These are phyloP conservation scores for Trichoderma virens DNA, from an alignment of 495 filamentous ascomycete species.

Conservation along the genomic window DNA sequence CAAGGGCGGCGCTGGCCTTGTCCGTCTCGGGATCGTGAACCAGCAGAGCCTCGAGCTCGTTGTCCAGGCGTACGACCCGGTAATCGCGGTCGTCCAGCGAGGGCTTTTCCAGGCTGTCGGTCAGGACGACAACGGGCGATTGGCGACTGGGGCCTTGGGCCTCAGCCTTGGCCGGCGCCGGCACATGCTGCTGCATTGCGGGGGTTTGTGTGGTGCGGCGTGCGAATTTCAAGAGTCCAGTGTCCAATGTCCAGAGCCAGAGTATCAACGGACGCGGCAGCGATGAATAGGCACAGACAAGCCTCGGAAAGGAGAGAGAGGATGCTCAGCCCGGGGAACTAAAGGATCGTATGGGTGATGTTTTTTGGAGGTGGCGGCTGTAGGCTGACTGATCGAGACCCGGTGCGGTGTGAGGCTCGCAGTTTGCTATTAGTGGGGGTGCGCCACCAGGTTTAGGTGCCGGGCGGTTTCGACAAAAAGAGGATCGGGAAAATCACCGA, in stretches of 20 bases:
- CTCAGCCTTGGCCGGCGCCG: slow-evolving; percentile 5
- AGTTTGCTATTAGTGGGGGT: not conserved
- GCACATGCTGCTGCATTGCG: not conserved
- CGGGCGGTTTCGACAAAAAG: no score
- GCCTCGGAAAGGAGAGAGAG: not conserved
- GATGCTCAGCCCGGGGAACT: not conserved
- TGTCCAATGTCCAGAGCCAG: no score
- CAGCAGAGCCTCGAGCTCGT: slow-evolving; percentile 86
- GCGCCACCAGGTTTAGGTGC: not conserved
- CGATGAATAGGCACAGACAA: not conserved
- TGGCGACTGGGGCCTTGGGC: slow-evolving; percentile 6
- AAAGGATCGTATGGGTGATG: not conserved
- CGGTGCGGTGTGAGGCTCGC: not conserved
- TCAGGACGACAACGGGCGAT: slow-evolving; percentile 54
- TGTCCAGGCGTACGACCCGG: slow-evolving; percentile 75
- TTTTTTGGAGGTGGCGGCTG: not conserved
- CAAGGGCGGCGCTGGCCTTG: slow-evolving; percentile 90
- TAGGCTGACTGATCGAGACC: not conserved
- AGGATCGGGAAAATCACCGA: no score
- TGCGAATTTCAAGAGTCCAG: not conserved
- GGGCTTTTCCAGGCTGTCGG: slow-evolving; percentile 77
- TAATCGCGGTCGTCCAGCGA: slow-evolving; percentile 84
- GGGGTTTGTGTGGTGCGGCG: not conserved
- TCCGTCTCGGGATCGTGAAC: slow-evolving; percentile 95
- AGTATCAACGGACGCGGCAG: not conserved